Evolutionary conservation across 768 basidiomycete genomes (phyloP), one percentile per base, ranked within the genome.

Genomic region (Coprinellus micaceus): DNA sequence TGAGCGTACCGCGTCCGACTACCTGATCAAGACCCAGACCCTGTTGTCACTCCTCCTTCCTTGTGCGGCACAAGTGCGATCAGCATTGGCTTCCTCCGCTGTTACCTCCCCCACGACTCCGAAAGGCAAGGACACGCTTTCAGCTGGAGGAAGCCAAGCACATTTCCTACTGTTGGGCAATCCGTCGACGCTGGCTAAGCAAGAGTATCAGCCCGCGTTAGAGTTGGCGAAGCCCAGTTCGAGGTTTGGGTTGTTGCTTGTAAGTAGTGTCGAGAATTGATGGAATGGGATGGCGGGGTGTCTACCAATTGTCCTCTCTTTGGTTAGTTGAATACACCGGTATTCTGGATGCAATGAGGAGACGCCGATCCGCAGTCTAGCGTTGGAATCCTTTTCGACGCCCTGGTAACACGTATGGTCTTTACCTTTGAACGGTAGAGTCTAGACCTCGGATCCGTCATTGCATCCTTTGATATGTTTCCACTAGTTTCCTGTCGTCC

Each of bases 171-270:
- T 74, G 28, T 76, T 78, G 57, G 86, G 85, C 4, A 66, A 33
- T 17, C 49, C 74, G 25, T 84, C 88, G 55, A 62, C 69, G 15
- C 61, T 72, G 37, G 33, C 33, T 13, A 83, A 85, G 48, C 75
- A 81, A 57, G 74, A 79, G 24, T 82, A 83, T 63, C 78, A 83
- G 50, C 71, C 84, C 36, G 80, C 83, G 26, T 65, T 90, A 41
- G 81, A 86, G 37, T 67, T 88, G 29, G 86, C 84, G 21, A 89
- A 87, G 60, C 82, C 89, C 17, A 83, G 84, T 39, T 77, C 87
- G 41, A 78, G 91, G 56, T 90, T 93, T 70, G 88, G 88, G 15
- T 73, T 91, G 64, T 71, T 93, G 45, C 76, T 91, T 55, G 76
- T 89, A 56, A 47, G 44, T 44, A 51, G 28, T 28, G 39, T 40